These are phyloP conservation scores for Tubosaeta sp. DNA, from an alignment of 768 basidiomycete species.

Conservation along the genomic window DNA sequence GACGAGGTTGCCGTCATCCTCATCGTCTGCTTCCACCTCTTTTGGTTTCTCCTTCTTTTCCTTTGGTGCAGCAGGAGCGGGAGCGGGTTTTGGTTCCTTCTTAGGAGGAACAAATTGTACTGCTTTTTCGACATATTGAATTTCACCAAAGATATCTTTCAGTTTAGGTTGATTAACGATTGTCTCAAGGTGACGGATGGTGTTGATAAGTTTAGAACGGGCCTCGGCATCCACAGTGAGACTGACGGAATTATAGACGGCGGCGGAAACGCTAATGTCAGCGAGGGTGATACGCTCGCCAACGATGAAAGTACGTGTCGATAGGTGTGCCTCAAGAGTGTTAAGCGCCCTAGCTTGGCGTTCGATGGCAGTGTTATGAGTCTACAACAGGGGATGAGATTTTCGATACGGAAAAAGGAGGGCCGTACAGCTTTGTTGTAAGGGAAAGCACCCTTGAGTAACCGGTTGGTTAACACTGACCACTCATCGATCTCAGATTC, in stretches of 20 bases:
- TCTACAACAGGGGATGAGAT: constrained; percentile 34
- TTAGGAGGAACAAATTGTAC: constrained; percentile 66
- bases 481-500: constrained; percentile 57
- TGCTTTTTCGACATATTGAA: constrained; percentile 63
- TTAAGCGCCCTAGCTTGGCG: constrained; percentile 53
- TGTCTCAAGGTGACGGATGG: constrained; percentile 84
- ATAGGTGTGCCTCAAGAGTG: constrained; percentile 71
- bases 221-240: constrained; percentile 61
- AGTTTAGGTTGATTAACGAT: constrained; percentile 79
- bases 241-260: constrained; percentile 50
- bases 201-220: constrained; percentile 67
- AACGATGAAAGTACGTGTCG: constrained; percentile 82
- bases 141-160: constrained; percentile 59
- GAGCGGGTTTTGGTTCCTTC: constrained; percentile 55
- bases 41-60: constrained; percentile 66
- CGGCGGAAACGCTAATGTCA: constrained; percentile 67
- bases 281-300: constrained; percentile 94
- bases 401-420: neutral
- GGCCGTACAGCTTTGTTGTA: constrained; percentile 79
- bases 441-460: constrained; percentile 50
- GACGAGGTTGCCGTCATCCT: constrained; percentile 71
- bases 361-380: constrained; percentile 53
- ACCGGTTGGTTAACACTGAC: constrained; percentile 34
- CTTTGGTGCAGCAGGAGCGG: constrained; percentile 35
- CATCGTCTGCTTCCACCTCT: constrained; percentile 53